Conservation (phyloP, 441 rosid species). For the Eugenia klotzschiana region DNA sequence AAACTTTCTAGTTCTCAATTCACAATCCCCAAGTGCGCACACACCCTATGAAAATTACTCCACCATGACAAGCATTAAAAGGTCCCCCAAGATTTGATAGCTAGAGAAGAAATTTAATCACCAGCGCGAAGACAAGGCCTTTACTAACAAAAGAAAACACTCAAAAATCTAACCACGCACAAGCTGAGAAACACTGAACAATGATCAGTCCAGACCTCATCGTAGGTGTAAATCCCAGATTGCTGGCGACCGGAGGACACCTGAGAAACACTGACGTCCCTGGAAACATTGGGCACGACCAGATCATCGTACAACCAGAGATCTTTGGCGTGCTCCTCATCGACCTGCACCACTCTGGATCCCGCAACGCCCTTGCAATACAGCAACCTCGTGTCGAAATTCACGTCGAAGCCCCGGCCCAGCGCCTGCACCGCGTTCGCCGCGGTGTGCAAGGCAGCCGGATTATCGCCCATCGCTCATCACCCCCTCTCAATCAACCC, state of each 20-base stretch:
- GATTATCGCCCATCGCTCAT: slow-evolving; percentile 31
- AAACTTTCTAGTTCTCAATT: not conserved
- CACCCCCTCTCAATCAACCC: not conserved
- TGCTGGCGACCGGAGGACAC: slow-evolving; percentile 21
- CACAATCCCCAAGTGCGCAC: not conserved
- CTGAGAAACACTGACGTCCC: slow-evolving; percentile 28
- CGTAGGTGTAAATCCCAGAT: slow-evolving; percentile 30
- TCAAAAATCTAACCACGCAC: not conserved
- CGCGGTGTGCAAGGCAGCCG: slow-evolving; percentile 41
- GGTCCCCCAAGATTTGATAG: not conserved
- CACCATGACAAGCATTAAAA: not conserved
- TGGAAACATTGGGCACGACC: slow-evolving; percentile 34
- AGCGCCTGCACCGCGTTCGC: slow-evolving; percentile 45
- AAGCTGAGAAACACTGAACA: not conserved
- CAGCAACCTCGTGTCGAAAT: slow-evolving; percentile 54
- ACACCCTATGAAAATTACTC: not conserved
- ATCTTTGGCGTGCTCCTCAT: slow-evolving; percentile 39
- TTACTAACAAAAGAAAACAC: not conserved
- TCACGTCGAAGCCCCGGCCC: slow-evolving; percentile 70
- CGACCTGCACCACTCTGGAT: slow-evolving; percentile 39
- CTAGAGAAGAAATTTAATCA: not conserved
- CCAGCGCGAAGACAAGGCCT: not conserved
- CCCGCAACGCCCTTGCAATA: slow-evolving; percentile 56
- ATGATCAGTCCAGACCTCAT: slow-evolving; percentile 24
- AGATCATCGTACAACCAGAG: slow-evolving; percentile 23